Evolutionary conservation across 2,329 filamentous ascomycete genomes (phyloP), one percentile per base, ranked within the genome.

Genomic region (Sarocladiaceae sp.): DNA sequence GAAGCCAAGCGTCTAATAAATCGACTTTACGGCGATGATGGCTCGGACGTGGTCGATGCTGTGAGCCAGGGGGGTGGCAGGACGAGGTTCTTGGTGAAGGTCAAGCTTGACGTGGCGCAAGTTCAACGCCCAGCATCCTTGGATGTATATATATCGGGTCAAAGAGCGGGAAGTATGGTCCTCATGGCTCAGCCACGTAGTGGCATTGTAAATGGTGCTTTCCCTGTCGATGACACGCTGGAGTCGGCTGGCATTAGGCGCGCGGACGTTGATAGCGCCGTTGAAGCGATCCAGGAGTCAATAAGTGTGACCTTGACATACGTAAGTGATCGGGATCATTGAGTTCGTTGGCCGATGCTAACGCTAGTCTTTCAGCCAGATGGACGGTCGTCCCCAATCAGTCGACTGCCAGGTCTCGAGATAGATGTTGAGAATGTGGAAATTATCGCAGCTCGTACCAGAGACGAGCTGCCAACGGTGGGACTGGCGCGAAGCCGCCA

Each of bases 151-250:
- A 48, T 68, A 16, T 53, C 54, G 16, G 59, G 55, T 21, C 53
- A 59, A 44, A 49, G 50, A 12, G 59, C 60, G 13, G 64, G 62
- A 16, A 60, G 55, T 33, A 51, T 66, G 35, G 59, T 63, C 1
- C 54, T 68, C 39, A 62, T 67, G 60, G 53, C 51, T 46, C 61
- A 62, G 50, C 65, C 63, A 18, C 47, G 51, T 2, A 48, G 45
- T 11, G 65, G 63, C 39, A 57, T 49, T 21, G 37, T 61, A 5
- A 49, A 63, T 46, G 63, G 60, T 20, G 55, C 53, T 19, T 56
- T 65, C 29, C 63, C 71, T 39, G 63, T 72, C 41, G 64, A 67
- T 48, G 80, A 82, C 53, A 85, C 85, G 9, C 84, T 89, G 61
- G 82, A 85, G 55, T 53, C 70, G 3, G 82, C 79, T 1, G 82